Percentiles rank a stretch among this genome's conserved stretches.
Conservation (phyloP, 2,329 filamentous ascomycete genomes). For the Passalora sequoiae region DNA sequence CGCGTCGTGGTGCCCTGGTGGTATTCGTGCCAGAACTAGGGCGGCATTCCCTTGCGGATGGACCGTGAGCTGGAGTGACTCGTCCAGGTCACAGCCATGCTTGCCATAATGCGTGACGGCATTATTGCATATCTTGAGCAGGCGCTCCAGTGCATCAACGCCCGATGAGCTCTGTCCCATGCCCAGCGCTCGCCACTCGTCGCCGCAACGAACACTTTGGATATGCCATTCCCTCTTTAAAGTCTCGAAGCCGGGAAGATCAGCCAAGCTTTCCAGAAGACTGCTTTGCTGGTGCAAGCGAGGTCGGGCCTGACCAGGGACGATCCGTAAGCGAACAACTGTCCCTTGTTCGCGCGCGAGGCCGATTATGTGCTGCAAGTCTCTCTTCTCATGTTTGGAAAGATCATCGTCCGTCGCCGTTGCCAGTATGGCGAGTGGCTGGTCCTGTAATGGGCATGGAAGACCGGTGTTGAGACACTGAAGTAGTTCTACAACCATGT, state of each 20-base stretch:
- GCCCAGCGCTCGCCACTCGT: slow-evolving; percentile 1
- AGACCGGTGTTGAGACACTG: no score
- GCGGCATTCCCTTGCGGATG: not conserved
- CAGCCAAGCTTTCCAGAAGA: not conserved
- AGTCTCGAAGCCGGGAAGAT: not conserved
- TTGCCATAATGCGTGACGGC: no score
- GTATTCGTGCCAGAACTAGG: not conserved
- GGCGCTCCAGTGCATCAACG: not conserved
- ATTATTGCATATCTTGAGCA: not conserved
- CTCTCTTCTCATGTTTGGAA: no score
- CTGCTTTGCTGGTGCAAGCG: not conserved
- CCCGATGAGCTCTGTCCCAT: no score
- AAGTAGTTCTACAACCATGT: no score
- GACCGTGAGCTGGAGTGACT: not conserved
- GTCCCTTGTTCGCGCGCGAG: no score
- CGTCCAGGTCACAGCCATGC: not conserved
- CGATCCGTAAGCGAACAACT: not conserved
- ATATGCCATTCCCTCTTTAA: no score
- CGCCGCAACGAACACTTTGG: not conserved
- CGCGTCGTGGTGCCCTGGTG: no score
- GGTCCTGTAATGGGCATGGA: no score
- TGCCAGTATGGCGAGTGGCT: not conserved
- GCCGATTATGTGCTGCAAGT: no score
- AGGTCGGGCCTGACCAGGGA: not conserved
- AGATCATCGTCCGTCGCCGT: not conserved